phyloP scores from a whole-genome alignment of 106 monocot genomes.

The Iris macrosiphon region DNA sequence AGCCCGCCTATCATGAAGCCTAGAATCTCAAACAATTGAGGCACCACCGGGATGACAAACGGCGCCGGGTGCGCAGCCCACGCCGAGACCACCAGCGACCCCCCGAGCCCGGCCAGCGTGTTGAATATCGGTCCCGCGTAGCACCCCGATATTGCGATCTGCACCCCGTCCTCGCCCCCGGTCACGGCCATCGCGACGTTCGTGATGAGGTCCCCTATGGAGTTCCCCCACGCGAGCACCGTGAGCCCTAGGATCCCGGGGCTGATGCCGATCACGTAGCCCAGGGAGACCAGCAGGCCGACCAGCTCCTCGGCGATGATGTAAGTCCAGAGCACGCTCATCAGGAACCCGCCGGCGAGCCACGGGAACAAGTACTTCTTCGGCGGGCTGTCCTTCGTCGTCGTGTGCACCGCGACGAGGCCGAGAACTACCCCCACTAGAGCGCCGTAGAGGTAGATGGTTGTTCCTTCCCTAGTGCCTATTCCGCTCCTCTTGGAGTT shows the following conservation, averaged over 20 bases:
- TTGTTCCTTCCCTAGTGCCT: conserved; percentile 7
- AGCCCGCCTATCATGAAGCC: conserved; percentile 7
- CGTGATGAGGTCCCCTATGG: conserved; percentile 45
- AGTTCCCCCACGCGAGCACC: conserved; percentile 62
- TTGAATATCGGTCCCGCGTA: conserved; percentile 20
- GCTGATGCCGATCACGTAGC: conserved; percentile 27
- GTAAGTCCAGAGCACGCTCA: conserved; percentile 58
- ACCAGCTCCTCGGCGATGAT: conserved; percentile 47
- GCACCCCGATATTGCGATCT: conserved; percentile 4
- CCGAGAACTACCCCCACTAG: conserved; percentile 23
- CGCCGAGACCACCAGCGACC: conserved; percentile 9
- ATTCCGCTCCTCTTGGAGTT: conserved; percentile 10
- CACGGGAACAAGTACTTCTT: conserved; percentile 31
- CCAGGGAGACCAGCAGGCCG: conserved; percentile 32
- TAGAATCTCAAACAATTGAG: conserved; percentile 6
- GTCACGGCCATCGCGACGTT: conserved; percentile 42
- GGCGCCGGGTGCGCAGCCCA: conserved; percentile 7
- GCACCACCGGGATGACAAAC: conserved; percentile 4
- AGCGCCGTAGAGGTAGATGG: conserved; percentile 18
- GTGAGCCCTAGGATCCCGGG: conserved; percentile 41
- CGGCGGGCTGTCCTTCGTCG: conserved; percentile 19
- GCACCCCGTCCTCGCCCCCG: conserved; percentile 11
- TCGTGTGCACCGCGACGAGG: conserved; percentile 20
- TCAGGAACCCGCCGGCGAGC: conserved; percentile 44
- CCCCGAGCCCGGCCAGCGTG: conserved; percentile 7